Base-by-base conservation (phyloP, 257 asterid species). In the Dorcoceras hygrometricum region DNA sequence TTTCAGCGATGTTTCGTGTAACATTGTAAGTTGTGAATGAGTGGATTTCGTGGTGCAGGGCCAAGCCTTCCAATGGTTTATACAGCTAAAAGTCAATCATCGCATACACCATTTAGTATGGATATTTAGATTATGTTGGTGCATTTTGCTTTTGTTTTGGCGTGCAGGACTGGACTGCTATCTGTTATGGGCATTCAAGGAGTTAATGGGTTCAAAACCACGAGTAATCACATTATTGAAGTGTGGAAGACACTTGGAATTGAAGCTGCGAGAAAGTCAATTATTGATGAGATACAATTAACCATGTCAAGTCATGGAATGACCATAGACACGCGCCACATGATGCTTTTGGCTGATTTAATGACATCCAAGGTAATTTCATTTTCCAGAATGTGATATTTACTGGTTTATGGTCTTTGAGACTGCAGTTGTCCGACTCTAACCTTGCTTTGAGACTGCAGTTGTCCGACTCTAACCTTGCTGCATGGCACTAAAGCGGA, bases 341-440 rank as follows among this genome's bases (percentile, higher is more conserved):
- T 93, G 98, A 93, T 86, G 97, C 96, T 93, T 76, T 89, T 93
- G 54, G 98, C 96, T 62, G 98, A 93, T 79, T 43, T 88, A 34
- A 93, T 93, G 98, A 90, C 98, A 71, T 89, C 62, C 69, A 93
- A 86, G 95, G 97, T 93, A 9, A 55, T 71, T 72, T 60, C 69
- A 8, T 56, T 68, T 59, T 59, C 54, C 65, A 29, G 7, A 18
- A 50, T 67, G 62, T 5, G 6, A 48, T n/a, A 19, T 39, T 53
- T 65, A 18, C 67, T 36, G 63, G 8, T 63, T 50, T 53, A 12
- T 16, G 53, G 53, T 43, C 7, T 43, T 43, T 43, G 53, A 12
- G 53, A 43, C 53, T 43, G 53, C 20, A 43, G 53, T 43, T 43
- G 53, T 43, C 53, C 53, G 16, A 43, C 53, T 43, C 8, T 12